A percentile compares a stretch with the other conserved stretches of the same genome.
phyloP scores from a whole-genome alignment of 352 stramenopile species.

The Nothophytophthora sp. region DNA sequence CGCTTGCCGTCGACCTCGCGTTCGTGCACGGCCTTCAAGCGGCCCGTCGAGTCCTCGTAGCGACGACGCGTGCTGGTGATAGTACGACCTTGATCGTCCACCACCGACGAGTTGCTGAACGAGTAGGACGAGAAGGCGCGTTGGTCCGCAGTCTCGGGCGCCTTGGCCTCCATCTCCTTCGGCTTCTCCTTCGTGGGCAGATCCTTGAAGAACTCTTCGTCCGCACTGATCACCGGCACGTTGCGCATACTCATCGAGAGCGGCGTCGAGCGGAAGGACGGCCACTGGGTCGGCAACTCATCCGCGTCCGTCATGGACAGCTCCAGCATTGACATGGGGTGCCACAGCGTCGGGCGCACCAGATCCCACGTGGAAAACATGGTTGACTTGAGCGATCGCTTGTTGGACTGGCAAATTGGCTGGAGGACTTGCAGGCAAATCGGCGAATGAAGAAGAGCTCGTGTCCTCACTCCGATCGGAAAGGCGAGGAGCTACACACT shows the following conservation, averaged over 20 bases:
- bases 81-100: slow-evolving; percentile 37
- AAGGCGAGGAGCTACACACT: too few species aligned
- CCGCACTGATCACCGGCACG: too few species aligned
- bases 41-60: slow-evolving; percentile 54
- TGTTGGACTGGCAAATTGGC: too few species aligned
- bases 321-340: slow-evolving; percentile 59
- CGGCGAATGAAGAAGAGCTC: slow-evolving; percentile 23
- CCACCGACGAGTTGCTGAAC: slow-evolving; percentile 37
- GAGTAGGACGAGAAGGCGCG: slow-evolving; percentile 43
- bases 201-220: too few species aligned
- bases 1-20: slow-evolving; percentile 47
- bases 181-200: too few species aligned
- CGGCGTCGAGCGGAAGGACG: too few species aligned
- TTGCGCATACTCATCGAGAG: slow-evolving; percentile 12
- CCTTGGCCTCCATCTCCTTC: too few species aligned
- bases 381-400: slow-evolving; percentile 1
- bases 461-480: too few species aligned
- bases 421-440: slow-evolving; percentile 21
- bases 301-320: slow-evolving; percentile 50
- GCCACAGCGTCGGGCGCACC: slow-evolving; percentile 50
- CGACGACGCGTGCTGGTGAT: too few species aligned
- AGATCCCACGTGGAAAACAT: slow-evolving; percentile 61
- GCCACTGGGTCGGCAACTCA: too few species aligned
- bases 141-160: too few species aligned
- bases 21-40: slow-evolving; percentile 64